A percentile compares a stretch with the other conserved stretches of the same genome.
Evolutionary conservation across 2,329 filamentous ascomycete genomes (phyloP).

Genomic region (Fusarium sp.): DNA sequence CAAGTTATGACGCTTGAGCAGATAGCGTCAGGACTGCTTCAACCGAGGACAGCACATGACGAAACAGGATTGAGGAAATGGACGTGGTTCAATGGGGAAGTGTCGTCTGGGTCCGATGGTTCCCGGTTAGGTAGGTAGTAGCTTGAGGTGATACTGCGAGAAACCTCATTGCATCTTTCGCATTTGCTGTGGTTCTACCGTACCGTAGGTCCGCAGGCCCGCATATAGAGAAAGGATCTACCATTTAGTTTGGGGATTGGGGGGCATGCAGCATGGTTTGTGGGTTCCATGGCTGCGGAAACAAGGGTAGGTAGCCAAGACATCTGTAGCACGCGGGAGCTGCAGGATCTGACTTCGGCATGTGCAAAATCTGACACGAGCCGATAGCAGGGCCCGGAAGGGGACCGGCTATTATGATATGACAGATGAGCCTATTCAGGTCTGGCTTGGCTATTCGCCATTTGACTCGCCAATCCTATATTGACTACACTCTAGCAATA

Average conservation of each 20-base stretch:
- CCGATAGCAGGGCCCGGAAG: constrained; percentile 14
- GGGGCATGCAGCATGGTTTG: neutral
- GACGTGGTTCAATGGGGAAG: constrained; percentile 9
- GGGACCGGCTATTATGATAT: neutral
- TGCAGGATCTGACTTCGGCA: constrained; percentile 42
- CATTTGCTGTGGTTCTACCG: constrained; percentile 13
- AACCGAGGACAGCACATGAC: constrained; percentile 27
- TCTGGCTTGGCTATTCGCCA: neutral
- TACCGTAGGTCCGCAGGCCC: constrained; percentile 27
- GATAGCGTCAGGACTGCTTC: constrained; percentile 23
- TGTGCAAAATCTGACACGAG: constrained; percentile 34
- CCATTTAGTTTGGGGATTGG: neutral
- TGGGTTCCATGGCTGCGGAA: constrained; percentile 34
- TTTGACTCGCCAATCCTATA: neutral
- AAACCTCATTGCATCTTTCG: constrained; percentile 11
- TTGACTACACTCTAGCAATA: neutral
- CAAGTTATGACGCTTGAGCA: constrained; percentile 8
- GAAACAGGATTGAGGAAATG: neutral
- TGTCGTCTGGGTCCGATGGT: constrained; percentile 1
- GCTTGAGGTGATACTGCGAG: constrained; percentile 15
- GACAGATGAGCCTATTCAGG: neutral
- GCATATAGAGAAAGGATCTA: constrained; percentile 29
- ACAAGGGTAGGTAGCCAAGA: constrained; percentile 38
- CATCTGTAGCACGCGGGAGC: constrained; percentile 35
- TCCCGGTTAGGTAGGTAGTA: neutral